phyloP scores from a whole-genome alignment of 768 basidiomycete species.

The Hebeloma cylindrosporum region DNA sequence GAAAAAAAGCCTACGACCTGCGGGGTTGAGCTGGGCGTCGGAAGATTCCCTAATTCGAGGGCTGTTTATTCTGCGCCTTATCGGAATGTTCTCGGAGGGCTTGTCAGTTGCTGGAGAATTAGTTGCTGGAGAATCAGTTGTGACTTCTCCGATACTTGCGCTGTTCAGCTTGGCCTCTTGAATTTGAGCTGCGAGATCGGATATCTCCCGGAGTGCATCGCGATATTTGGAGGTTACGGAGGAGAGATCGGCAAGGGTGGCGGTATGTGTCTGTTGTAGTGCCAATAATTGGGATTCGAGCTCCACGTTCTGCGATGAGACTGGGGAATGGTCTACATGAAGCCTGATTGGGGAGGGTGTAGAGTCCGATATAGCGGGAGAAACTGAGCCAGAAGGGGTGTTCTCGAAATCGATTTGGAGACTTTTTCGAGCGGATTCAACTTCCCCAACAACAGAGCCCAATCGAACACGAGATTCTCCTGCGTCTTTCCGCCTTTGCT shows the following conservation, averaged over 20 bases:
- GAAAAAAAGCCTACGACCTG: slow-evolving; percentile 78
- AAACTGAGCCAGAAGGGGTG: slow-evolving; percentile 24
- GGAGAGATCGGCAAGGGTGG: slow-evolving; percentile 78
- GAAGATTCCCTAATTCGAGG: slow-evolving; percentile 49
- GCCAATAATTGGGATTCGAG: slow-evolving; percentile 64
- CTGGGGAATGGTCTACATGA: slow-evolving; percentile 14
- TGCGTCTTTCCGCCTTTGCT: slow-evolving; percentile 66
- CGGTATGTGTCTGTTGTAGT: slow-evolving; percentile 81
- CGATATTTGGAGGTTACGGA: slow-evolving; percentile 80
- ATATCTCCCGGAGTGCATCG: slow-evolving; percentile 87
- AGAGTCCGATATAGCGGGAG: slow-evolving; percentile 25
- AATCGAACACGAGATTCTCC: slow-evolving; percentile 66
- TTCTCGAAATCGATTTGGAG: slow-evolving; percentile 52
- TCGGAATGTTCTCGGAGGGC: slow-evolving; percentile 36
- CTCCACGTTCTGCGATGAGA: slow-evolving; percentile 32
- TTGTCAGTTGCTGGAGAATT: slow-evolving; percentile 48
- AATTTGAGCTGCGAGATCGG: slow-evolving; percentile 89
- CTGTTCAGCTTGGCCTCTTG: slow-evolving; percentile 79
- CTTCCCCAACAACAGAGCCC: slow-evolving; percentile 65
- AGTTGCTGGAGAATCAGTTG: slow-evolving; percentile 40
- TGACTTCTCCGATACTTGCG: slow-evolving; percentile 33
- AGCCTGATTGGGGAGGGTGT: slow-evolving; percentile 25
- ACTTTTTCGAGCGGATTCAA: slow-evolving; percentile 66
- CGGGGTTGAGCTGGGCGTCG: slow-evolving; percentile 48
- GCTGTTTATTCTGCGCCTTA: slow-evolving; percentile 54